Conservation (phyloP, 2,329 filamentous ascomycete species). For the Myriangium duriaei region DNA sequence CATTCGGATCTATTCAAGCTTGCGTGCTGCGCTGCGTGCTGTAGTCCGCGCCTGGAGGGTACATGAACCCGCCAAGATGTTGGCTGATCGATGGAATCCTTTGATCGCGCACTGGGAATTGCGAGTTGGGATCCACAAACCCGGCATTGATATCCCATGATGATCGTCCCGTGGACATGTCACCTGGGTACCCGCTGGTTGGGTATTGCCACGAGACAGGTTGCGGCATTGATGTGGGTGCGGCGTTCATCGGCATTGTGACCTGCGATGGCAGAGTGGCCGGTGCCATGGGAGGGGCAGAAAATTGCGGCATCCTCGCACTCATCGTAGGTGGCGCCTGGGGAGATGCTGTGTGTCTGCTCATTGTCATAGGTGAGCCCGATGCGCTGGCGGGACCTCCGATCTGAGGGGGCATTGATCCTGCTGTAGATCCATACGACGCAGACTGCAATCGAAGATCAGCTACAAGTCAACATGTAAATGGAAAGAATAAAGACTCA, state of each 20-base stretch:
- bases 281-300: constrained; percentile 21
- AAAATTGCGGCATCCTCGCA: constrained; percentile 21
- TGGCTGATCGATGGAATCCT: constrained; percentile 14
- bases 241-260: constrained; percentile 24
- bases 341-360: constrained; percentile 19
- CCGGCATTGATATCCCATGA: constrained; percentile 18
- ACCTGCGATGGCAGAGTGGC: constrained; percentile 20
- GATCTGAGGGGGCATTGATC: constrained; percentile 25
- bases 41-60: constrained; percentile 10
- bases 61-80: constrained; percentile 8
- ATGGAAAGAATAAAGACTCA: constrained; percentile 33
- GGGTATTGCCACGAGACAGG: constrained; percentile 23
- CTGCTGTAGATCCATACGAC: constrained; percentile 55
- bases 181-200: constrained; percentile 21
- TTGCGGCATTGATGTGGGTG: constrained; percentile 17
- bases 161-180: constrained; percentile 15
- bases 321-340: constrained; percentile 16
- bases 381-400: constrained; percentile 15
- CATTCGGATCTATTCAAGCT: constrained; percentile 1
- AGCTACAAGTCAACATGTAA: background rate
- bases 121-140: constrained; percentile 6
- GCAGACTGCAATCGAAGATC: constrained; percentile 39
- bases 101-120: constrained; percentile 10
- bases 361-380: constrained; percentile 19
- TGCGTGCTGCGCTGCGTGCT: constrained; percentile 9